phyloP scores from a whole-genome alignment of 306 rosid species.

The Acacia acuminata region DNA sequence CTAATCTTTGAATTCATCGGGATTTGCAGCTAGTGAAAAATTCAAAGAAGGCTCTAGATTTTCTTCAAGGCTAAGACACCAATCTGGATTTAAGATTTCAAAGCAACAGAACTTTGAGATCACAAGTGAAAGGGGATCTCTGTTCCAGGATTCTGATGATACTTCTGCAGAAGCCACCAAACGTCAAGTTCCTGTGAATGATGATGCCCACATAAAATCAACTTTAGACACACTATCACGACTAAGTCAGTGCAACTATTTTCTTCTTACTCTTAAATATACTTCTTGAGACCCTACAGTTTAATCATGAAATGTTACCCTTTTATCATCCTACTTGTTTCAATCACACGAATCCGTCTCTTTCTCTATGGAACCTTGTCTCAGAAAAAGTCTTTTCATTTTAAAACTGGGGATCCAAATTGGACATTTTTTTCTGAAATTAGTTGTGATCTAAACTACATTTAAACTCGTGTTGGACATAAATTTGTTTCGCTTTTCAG shows the following conservation, averaged over 20 bases:
- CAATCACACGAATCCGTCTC: neutral
- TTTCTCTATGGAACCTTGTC: neutral
- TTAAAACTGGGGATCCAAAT: neutral
- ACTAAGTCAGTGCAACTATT: slow-evolving; percentile 7
- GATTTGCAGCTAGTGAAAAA: slow-evolving; percentile 14
- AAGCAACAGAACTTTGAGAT: neutral
- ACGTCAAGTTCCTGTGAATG: slow-evolving; percentile 3
- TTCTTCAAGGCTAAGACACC: slow-evolving; percentile 8
- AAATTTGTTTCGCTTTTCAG: slow-evolving; percentile 30
- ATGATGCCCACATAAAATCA: neutral
- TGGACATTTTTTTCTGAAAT: neutral
- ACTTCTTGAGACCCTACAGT: neutral
- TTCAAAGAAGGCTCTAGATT: neutral
- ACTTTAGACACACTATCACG: neutral
- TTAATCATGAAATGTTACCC: neutral
- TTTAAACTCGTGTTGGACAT: neutral
- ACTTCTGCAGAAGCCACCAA: neutral
- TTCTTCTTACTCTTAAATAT: neutral
- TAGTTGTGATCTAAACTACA: neutral
- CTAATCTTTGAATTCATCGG: slow-evolving; percentile 1
- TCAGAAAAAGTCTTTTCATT: neutral
- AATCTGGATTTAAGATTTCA: neutral
- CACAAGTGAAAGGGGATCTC: neutral
- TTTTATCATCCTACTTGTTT: neutral
- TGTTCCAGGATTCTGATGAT: neutral